phyloP scores from a whole-genome alignment of 2,329 filamentous ascomycete genomes.

The Elsinoe fawcettii region DNA sequence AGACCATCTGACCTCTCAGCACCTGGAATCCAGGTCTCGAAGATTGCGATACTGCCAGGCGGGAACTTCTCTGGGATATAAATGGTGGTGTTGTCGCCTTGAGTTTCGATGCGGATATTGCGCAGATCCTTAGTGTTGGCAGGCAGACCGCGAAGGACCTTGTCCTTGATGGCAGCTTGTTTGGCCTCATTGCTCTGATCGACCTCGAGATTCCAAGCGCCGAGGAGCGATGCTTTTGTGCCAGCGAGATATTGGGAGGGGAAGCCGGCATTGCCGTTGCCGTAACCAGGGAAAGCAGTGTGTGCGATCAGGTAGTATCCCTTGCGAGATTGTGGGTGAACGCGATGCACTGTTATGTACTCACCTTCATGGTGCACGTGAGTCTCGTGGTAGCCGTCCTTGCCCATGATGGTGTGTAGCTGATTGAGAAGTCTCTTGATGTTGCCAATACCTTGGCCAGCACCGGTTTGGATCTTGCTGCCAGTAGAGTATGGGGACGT shows the following conservation, averaged over 20 bases:
- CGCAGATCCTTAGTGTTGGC: conserved; percentile 68
- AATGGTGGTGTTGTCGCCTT: conserved; percentile 68
- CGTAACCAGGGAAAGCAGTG: conserved; percentile 87
- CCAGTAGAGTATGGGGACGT: conserved; percentile 63
- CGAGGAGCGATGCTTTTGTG: conserved; percentile 76
- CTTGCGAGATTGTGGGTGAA: conserved; percentile 84
- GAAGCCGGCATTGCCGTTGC: conserved; percentile 73
- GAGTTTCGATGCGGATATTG: conserved; percentile 64
- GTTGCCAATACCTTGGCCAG: conserved; percentile 76
- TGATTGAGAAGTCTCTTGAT: conserved; percentile 91
- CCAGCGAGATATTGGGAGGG: conserved; percentile 72
- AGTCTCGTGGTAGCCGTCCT: conserved; percentile 87
- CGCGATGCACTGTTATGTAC: conserved; percentile 91
- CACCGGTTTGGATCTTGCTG: conserved; percentile 52
- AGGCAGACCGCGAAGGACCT: conserved; percentile 72
- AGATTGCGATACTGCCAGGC: conserved; percentile 87
- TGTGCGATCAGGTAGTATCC: conserved; percentile 95
- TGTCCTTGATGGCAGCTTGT: conserved; percentile 58
- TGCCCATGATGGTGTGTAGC: conserved; percentile 92
- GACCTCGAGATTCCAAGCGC: conserved; percentile 87
- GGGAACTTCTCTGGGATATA: conserved; percentile 76
- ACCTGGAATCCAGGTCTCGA: conserved; percentile 90
- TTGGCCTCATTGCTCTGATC: conserved; percentile 66
- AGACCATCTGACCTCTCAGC: conserved; percentile 77
- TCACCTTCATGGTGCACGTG: conserved; percentile 95